phyloP scores from a whole-genome alignment of 371 early-diverging fungal genomes.

The Lichtheimia ornata region DNA sequence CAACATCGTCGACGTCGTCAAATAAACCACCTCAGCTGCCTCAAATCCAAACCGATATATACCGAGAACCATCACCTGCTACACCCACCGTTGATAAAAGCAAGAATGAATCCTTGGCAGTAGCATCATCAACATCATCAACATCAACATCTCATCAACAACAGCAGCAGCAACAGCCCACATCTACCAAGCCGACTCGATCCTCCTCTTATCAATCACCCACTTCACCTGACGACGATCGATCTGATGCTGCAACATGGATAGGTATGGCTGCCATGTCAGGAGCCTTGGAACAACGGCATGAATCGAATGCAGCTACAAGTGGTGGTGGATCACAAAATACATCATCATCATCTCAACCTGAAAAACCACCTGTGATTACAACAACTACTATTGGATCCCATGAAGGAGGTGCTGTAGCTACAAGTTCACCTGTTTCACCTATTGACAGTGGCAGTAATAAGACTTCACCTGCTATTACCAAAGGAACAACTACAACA shows the following conservation, averaged over 20 bases:
- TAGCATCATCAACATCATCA: not conserved
- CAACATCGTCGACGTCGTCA: not conserved
- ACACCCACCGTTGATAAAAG: not conserved
- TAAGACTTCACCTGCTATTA: not conserved
- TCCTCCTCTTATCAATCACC: constrained; percentile 8
- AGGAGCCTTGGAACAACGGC: constrained; percentile 3
- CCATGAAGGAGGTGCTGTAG: too few relatives aligned
- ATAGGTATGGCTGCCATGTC: constrained; percentile 12
- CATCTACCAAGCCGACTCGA: too few relatives aligned
- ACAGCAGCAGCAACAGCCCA: not conserved
- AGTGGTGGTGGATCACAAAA: not conserved
- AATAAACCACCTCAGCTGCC: constrained; percentile 2
- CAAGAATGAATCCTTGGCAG: not conserved
- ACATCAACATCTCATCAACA: not conserved
- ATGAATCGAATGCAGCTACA: not conserved
- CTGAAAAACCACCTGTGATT: constrained; percentile 5
- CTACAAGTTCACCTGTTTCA: constrained; percentile 12
- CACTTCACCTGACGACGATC: not conserved
- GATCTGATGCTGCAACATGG: constrained; percentile 9
- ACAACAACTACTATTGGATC: constrained; percentile 1
- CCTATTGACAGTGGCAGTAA: not conserved
- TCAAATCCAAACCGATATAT: not conserved
- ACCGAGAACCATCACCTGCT: constrained; percentile 1
- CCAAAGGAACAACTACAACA: not conserved
- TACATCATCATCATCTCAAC: not conserved